These are phyloP conservation scores for Spirogloea muscicola DNA, from an alignment of 139 green algal species.

Conservation along the genomic window DNA sequence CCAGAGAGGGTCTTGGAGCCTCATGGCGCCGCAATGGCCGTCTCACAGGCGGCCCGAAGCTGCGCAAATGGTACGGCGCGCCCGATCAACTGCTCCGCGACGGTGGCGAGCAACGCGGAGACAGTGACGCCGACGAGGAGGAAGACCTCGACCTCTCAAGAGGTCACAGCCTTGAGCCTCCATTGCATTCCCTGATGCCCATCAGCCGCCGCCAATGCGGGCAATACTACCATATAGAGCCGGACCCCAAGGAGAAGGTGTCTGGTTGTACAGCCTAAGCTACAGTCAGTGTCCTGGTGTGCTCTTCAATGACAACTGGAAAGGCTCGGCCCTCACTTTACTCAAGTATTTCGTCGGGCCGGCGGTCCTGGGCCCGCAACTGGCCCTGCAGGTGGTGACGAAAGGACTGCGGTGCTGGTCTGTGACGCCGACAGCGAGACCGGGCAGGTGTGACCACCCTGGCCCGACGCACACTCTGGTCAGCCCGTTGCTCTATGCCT, in stretches of 20 bases:
- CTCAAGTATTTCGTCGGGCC: no score
- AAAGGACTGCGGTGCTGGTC: slow-evolving; percentile 34
- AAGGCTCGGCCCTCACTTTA: no score
- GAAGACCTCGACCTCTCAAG: background rate
- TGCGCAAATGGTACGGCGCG: slow-evolving; percentile 32
- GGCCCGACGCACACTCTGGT: background rate
- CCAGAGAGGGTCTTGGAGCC: background rate
- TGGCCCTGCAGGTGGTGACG: background rate
- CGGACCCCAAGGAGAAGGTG: no score
- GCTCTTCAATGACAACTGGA: no score
- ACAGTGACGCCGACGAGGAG: background rate
- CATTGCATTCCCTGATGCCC: no score
- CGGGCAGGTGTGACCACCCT: slow-evolving; percentile 10
- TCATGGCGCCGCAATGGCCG: background rate
- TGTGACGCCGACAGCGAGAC: slow-evolving; percentile 25
- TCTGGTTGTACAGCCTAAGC: no score
- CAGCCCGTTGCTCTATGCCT: background rate
- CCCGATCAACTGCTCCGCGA: slow-evolving; percentile 8
- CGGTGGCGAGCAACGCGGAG: background rate
- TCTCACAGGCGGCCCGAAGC: slow-evolving; percentile 19
- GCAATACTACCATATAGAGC: no score
- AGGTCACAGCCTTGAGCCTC: no score
- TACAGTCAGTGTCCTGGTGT: no score
- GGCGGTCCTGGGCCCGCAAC: no score
- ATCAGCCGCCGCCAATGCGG: no score